These are phyloP conservation scores for Stagonosporopsis rhizophila DNA, from an alignment of 2,329 filamentous ascomycete species.

Conservation along the genomic window DNA sequence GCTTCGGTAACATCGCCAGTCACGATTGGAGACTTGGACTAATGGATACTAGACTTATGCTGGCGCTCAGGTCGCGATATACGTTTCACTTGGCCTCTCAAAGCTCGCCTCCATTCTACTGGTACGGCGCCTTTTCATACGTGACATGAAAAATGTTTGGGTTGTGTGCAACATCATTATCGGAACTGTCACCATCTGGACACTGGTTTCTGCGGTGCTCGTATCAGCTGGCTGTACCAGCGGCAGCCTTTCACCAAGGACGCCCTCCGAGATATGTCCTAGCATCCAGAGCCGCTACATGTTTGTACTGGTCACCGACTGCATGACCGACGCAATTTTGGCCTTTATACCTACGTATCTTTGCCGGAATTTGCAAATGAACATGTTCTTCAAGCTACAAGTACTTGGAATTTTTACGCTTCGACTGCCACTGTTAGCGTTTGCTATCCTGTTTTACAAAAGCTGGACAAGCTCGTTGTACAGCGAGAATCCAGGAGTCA, in stretches of 20 bases:
- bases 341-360: slow-evolving; percentile 32
- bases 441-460: slow-evolving; percentile 24
- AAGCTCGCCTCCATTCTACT: slow-evolving; percentile 39
- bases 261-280: slow-evolving; percentile 22
- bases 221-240: slow-evolving; percentile 34
- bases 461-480: slow-evolving; percentile 20
- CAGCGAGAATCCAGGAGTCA: slow-evolving; percentile 25
- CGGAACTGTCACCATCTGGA: slow-evolving; percentile 29
- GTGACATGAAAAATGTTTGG: slow-evolving; percentile 35
- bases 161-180: slow-evolving; percentile 32
- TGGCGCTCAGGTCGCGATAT: slow-evolving; percentile 31
- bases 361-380: slow-evolving; percentile 39
- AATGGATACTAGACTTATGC: slow-evolving; percentile 21
- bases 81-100: slow-evolving; percentile 35
- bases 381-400: slow-evolving; percentile 31
- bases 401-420: slow-evolving; percentile 37
- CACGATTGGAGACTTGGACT: background rate
- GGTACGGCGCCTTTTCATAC: slow-evolving; percentile 37
- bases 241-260: slow-evolving; percentile 23
- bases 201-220: slow-evolving; percentile 25
- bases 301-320: slow-evolving; percentile 29
- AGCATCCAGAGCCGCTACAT: slow-evolving; percentile 27
- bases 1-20: slow-evolving; percentile 21
- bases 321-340: slow-evolving; percentile 33
- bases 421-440: slow-evolving; percentile 27